Evolutionary conservation across 1,284 basidiomycete species (phyloP), one percentile per base, ranked within the genome.

Genomic region (Clitocybe nebularis): DNA sequence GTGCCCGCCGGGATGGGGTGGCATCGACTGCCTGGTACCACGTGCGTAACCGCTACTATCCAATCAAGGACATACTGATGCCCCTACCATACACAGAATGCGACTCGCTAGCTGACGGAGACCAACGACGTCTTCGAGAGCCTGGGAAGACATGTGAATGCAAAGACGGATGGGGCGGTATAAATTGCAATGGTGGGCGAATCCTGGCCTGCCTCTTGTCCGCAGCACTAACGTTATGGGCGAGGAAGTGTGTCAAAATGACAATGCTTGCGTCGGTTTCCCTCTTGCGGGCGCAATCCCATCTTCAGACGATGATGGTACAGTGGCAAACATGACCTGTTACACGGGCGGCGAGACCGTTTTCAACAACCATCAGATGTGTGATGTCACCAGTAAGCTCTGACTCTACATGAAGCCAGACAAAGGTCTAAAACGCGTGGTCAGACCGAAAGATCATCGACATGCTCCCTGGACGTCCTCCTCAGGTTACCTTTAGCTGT

Each of bases 401-500:
- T 43, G 21, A 26, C 7, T 23, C 29, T 24, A 9, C 5, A 7
- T 1, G 3, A 5, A 3, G 21, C 14, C 20, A 13, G 6, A 11
- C 5, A 30, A 39, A 11, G 6, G 3, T 14, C 11, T 10, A 26
- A 28, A 10, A 13, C 10, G 3, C 5, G 6, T 17, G 4, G 37
- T 24, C 52, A 90, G 88, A 93, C 64, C 83, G 84, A 41, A 92
- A 92, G 67, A 94, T 94, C 55, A 71, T 91, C 48, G 90, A 91
- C 57, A 88, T 90, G 73, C 83, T 94, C 35, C 89, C 91, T 0
- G 86, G 79, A 44, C 78, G 93, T 19, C 86, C 86, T 20, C 93
- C 95, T 0, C 93, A 97, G 61, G 93, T 97, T 4, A 97, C 95
- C 0, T 98, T 99, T 64, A 86, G 85, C 50, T 97, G 93, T 64